Conservation (phyloP, 2,329 filamentous ascomycete species). For the Penicillium sp. region DNA sequence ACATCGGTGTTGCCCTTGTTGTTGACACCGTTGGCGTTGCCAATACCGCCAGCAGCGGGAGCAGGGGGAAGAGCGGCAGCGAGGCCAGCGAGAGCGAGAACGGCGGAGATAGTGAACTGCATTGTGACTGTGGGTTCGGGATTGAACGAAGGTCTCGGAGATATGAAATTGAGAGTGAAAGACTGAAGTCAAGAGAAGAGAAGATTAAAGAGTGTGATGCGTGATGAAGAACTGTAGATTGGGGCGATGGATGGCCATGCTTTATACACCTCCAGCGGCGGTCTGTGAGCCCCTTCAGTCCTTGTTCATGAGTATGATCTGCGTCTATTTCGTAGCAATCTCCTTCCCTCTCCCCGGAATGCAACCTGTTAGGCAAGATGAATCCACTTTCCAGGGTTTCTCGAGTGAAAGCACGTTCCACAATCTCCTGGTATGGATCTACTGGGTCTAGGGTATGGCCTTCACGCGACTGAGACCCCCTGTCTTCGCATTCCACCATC, state of each 20-base stretch:
- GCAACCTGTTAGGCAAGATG: slow-evolving; percentile 27
- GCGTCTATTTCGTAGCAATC: slow-evolving; percentile 12
- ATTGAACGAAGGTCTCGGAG: slow-evolving; percentile 22
- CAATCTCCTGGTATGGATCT: slow-evolving; percentile 29
- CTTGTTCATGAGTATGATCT: slow-evolving; percentile 4
- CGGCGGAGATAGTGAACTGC: slow-evolving; percentile 37
- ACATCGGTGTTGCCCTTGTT: slow-evolving; percentile 37
- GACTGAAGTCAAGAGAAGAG: slow-evolving; percentile 28
- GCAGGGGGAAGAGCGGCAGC: slow-evolving; percentile 31
- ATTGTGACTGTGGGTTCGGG: slow-evolving; percentile 37
- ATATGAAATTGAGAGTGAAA: slow-evolving; percentile 19
- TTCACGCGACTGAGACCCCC: slow-evolving; percentile 10
- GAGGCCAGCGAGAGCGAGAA: slow-evolving; percentile 37
- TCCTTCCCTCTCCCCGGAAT: slow-evolving; percentile 30
- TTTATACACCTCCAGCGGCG: slow-evolving; percentile 34
- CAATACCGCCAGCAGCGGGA: slow-evolving; percentile 20
- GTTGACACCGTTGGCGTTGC: slow-evolving; percentile 24
- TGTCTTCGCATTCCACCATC: slow-evolving; percentile 15
- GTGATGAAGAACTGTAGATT: slow-evolving; percentile 26
- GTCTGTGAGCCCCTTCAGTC: slow-evolving; percentile 17
- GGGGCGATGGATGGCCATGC: slow-evolving; percentile 18
- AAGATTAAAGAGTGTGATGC: slow-evolving; percentile 32
- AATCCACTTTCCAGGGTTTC: slow-evolving; percentile 13
- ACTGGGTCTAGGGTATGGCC: slow-evolving; percentile 6
- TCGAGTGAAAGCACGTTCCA: slow-evolving; percentile 5